Evolutionary conservation across 2,329 filamentous ascomycete genomes (phyloP).

Genomic region (Dactylonectria estremocensis): DNA sequence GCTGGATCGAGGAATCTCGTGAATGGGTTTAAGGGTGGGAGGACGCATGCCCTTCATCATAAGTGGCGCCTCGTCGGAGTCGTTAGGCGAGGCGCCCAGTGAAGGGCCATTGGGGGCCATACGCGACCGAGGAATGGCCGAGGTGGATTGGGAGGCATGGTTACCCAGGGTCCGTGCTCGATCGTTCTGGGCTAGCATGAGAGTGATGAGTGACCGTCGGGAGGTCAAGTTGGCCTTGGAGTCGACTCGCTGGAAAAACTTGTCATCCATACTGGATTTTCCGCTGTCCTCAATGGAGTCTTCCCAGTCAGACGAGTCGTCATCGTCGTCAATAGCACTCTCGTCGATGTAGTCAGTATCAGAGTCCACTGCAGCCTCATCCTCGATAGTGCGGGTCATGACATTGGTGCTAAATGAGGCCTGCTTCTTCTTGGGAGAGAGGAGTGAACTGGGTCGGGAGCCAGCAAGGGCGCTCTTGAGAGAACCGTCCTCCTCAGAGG

Average conservation of each 20-base stretch:
- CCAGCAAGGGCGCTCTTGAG: slow-evolving; percentile 70
- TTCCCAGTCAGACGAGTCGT: slow-evolving; percentile 74
- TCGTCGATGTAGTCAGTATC: slow-evolving; percentile 82
- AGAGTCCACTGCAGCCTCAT: slow-evolving; percentile 68
- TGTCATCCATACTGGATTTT: slow-evolving; percentile 86
- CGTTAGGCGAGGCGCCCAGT: slow-evolving; percentile 67
- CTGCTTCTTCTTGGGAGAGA: slow-evolving; percentile 76
- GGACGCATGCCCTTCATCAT: slow-evolving; percentile 74
- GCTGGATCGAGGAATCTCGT: slow-evolving; percentile 75
- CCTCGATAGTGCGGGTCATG: slow-evolving; percentile 75
- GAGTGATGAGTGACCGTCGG: slow-evolving; percentile 88
- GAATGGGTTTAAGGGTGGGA: slow-evolving; percentile 67
- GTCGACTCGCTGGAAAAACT: slow-evolving; percentile 91
- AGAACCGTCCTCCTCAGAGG: slow-evolving; percentile 86
- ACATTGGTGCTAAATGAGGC: slow-evolving; percentile 87
- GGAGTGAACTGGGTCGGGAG: slow-evolving; percentile 59
- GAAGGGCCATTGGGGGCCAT: slow-evolving; percentile 61
- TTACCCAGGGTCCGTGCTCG: slow-evolving; percentile 79
- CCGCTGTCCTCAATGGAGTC: slow-evolving; percentile 85
- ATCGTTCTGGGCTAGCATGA: slow-evolving; percentile 86
- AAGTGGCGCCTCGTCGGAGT: slow-evolving; percentile 74
- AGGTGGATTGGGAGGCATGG: slow-evolving; percentile 75
- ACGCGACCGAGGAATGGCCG: slow-evolving; percentile 78
- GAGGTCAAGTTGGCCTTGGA: slow-evolving; percentile 89
- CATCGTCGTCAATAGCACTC: slow-evolving; percentile 84